A percentile compares a stretch with the other conserved stretches of the same genome.
phyloP scores from a whole-genome alignment of 1,284 basidiomycete species.

The Naganishia liquefaciens region DNA sequence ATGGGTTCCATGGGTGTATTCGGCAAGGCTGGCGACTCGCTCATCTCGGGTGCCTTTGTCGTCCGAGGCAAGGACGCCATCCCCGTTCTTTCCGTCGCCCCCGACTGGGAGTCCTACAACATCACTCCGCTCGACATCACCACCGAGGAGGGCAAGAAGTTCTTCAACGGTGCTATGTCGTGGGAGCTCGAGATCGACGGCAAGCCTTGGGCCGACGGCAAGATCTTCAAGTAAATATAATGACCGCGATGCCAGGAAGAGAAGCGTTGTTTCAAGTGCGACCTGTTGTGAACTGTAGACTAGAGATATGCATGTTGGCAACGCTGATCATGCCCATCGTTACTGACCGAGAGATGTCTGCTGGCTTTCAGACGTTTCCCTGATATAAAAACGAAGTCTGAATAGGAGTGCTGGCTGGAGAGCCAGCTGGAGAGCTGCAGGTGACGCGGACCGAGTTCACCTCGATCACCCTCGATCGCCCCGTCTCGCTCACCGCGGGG shows the following conservation, averaged over 20 bases:
- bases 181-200: conserved; percentile 86
- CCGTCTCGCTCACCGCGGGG: no score
- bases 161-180: conserved; percentile 84
- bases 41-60: conserved; percentile 80
- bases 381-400: no score
- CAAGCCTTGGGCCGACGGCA: conserved; percentile 70
- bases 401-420: no score
- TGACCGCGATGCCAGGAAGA: not conserved
- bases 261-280: conserved; percentile 3
- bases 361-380: no score
- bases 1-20: conserved; percentile 84
- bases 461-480: no score
- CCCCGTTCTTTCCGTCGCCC: conserved; percentile 76
- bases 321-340: not conserved
- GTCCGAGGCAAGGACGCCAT: conserved; percentile 65
- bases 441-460: no score
- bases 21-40: conserved; percentile 71
- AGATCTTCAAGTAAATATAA: conserved; percentile 54
- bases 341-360: no score
- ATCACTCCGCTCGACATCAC: conserved; percentile 66
- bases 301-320: conserved; percentile 19
- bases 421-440: no score
- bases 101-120: conserved; percentile 83
- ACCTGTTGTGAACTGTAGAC: conserved; percentile 21
- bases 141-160: conserved; percentile 73